Conservation (phyloP, 2,329 filamentous ascomycete species). For the Pseudogymnoascus sp. region DNA sequence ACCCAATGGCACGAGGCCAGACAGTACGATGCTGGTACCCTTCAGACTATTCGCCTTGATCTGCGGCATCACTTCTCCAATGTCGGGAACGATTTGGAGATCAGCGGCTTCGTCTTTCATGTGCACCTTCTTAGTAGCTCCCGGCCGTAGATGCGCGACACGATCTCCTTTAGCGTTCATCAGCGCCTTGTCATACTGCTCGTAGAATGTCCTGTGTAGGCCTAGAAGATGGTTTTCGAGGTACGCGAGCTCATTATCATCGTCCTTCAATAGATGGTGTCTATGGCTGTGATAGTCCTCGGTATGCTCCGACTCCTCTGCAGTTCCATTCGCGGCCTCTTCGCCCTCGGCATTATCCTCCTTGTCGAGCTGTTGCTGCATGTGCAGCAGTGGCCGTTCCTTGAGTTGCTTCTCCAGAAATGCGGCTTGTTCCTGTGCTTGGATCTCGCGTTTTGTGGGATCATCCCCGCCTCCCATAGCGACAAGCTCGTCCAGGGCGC, state of each 20-base stretch:
- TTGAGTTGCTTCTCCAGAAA: constrained; percentile 81
- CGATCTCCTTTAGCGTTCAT: constrained; percentile 33
- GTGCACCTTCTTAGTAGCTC: constrained; percentile 36
- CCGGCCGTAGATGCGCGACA: constrained; percentile 32
- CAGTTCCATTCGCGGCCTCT: constrained; percentile 27
- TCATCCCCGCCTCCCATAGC: constrained; percentile 67
- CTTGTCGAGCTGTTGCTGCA: constrained; percentile 85
- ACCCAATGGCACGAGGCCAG: constrained; percentile 79
- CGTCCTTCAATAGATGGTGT: constrained; percentile 78
- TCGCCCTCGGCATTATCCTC: constrained; percentile 58
- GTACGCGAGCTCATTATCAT: constrained; percentile 73
- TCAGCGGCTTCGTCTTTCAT: constrained; percentile 37
- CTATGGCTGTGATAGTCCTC: constrained; percentile 34
- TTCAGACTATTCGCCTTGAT: constrained; percentile 72
- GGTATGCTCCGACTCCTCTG: constrained; percentile 32
- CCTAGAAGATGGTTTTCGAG: constrained; percentile 69
- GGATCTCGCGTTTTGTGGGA: constrained; percentile 60
- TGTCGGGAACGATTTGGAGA: constrained; percentile 67
- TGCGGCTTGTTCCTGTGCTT: constrained; percentile 80
- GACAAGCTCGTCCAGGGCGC: constrained; percentile 66
- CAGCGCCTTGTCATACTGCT: constrained; percentile 61
- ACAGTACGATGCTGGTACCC: constrained; percentile 75
- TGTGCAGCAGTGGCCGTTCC: constrained; percentile 80
- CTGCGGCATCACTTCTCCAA: constrained; percentile 73
- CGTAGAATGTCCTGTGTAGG: constrained; percentile 75